Evolutionary conservation across 1,139 yeast genomes (phyloP), one percentile per base, ranked within the genome.

Genomic region (Protomyces lactucae-debilis): DNA sequence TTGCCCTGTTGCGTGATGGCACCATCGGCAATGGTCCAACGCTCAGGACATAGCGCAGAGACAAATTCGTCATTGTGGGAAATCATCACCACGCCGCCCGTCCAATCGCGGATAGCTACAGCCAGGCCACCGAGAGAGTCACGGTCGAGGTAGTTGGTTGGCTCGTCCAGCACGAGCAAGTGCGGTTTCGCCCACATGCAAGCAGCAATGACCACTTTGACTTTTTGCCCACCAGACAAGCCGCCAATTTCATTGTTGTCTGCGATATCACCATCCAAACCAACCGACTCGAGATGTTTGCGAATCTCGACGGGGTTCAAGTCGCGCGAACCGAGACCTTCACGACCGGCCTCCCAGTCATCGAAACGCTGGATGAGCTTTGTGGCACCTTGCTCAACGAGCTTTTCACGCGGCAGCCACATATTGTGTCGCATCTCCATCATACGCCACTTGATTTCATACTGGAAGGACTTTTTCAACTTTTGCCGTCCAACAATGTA

Each of bases 121-220:
- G 99, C 98, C 71, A 93, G 82, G 57, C 98, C 99, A 74, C 99
- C 99, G 68, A 93, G 81, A 35, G 98, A 92, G 75, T 93, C 99
- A 80, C 99, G 86, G 78, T 93, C 99, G 78, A 93, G 82, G 82
- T 93, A 93, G 79, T 93, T 93, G 73, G 99, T 93, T 75, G 99
- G 99, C 83, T 93, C 99, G 78, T 93, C 99, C 70, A 93, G 82
- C 52, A 93, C 99, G 69, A 93, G 83, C 78, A 93, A 83, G 78
- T 93, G 99, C n/a, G 99, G 99, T 75, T 93, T 93, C 78, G 93
- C 92, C 99, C 99, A 93, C 95, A 93, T 93, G 70, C 98, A 98
- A 77, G 98, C 98, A 18, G 99, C 99, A 80, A 93, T 92, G 68
- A 93, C 99, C 69, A 93, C 98, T 79, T 93, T 93, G 69, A 93